A percentile compares a stretch with the other conserved stretches of the same genome.
Evolutionary conservation across 345 rosid species (phyloP).

Genomic region (Acer negundo): DNA sequence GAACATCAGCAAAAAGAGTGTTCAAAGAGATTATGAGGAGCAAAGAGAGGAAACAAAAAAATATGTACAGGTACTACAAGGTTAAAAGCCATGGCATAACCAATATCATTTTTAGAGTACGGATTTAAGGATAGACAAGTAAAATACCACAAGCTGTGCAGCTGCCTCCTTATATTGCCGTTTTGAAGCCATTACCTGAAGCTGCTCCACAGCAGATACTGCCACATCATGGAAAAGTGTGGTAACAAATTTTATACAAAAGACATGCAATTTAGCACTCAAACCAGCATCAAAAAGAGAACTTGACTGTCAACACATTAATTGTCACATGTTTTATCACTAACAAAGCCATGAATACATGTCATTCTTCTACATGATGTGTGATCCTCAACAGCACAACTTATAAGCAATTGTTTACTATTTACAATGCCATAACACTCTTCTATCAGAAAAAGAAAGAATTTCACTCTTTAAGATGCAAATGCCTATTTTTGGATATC

Average conservation of each 20-base stretch:
- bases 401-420: neutral
- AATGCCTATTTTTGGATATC: neutral
- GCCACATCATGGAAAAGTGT: slow-evolving; percentile 33
- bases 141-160: slow-evolving; percentile 91
- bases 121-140: slow-evolving; percentile 8
- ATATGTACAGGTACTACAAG: neutral
- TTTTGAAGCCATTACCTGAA: slow-evolving; percentile 97
- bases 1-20: neutral
- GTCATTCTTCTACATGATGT: neutral
- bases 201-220: slow-evolving; percentile 99
- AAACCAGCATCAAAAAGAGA: neutral
- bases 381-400: neutral
- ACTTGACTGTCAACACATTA: neutral
- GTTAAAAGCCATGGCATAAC: neutral
- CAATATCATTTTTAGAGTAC: neutral
- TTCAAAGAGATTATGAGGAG: neutral
- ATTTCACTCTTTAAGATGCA: neutral
- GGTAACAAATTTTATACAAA: slow-evolving; percentile 13
- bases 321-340: neutral
- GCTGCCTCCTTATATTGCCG: slow-evolving; percentile 96
- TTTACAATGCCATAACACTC: neutral
- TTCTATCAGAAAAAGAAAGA: neutral
- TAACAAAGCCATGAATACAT: neutral
- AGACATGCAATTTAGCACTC: neutral
- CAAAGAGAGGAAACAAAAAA: neutral